Base-by-base conservation (phyloP, 257 asterid genomes). In the Capsicum rhomboideum region DNA sequence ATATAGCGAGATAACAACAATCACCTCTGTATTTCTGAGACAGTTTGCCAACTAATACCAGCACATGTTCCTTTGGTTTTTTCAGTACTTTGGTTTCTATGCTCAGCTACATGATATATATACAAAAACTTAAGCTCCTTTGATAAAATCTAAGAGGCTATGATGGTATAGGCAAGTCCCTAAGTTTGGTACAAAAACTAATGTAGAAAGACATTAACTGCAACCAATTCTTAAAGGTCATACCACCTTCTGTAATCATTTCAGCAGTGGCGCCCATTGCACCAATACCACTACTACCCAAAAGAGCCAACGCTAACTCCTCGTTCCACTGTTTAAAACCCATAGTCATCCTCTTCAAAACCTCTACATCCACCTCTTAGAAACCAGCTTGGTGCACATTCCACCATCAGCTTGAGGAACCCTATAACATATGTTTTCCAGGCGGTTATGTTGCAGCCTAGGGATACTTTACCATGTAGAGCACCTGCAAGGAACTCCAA, bases 181-280 rank as follows among this genome's bases (percentile, higher is more conserved):
- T 34, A 4, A 34, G 4, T 34, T 34, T 34, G 40, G 40, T 34
- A 34, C 40, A n/a, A n/a, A 34, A 34, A 34, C 40, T 34, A 34
- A 26, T 75, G 80, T 23, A 75, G 23, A 16, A 49, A 16, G 12
- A 26, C 40, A 75, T 75, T 6, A 75, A 46, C 44, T 23, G 81
- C 59, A 77, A 52, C 10, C 61, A 75, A 46, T 44, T 72, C 66
- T 63, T 53, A 82, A 87, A 84, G 78, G 56, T 90, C 89, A 95
- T 44, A 80, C 89, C 93, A 81, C 90, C 53, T 84, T 86, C 96
- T 82, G 94, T 87, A 71, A 94, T 92, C 95, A 94, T 88, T 88
- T 96, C 98, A 10, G 98, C 98, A 77, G 99, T 97, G 67, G 94
- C 92, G 54, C 97, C 99, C 97, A 96, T 93, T 37, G 97, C 95